Base-by-base conservation (phyloP, 805 yeast species). In the Starmerella etchellsii region DNA sequence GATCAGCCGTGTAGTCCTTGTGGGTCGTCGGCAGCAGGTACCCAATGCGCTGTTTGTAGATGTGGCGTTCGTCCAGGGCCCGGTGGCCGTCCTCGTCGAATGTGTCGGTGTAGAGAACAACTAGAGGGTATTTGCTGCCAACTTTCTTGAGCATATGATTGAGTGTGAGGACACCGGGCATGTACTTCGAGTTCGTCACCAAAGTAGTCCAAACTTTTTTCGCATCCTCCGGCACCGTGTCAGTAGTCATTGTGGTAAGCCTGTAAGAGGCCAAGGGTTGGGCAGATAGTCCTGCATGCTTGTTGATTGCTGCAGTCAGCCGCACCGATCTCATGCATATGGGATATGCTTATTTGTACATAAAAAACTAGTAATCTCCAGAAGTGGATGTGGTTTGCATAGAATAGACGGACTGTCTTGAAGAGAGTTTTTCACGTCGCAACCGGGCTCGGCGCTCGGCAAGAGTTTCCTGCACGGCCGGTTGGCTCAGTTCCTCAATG, bases 41-140 rank as follows among this genome's bases (percentile, higher is more conserved):
- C 16, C 64, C 62, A 14, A 73, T 63, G 39, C 57, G 60, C 25
- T 64, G 39, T 37, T 67, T 64, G 20, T 63, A 60, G 11, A 74
- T 71, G 0, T 62, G 61, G 23, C 71, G 58, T 1, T 37, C 34
- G 27, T 62, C 65, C 22, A 74, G 51, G 9, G 58, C 63, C 10
- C 49, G 49, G 37, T 69, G 69, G 14, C 72, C 70, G 40, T 64
- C 66, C 9, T 50, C 48, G 22, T 58, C 61, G 42, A 73, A 61
- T 3, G 69, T 60, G 39, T 64, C 65, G 0, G 79, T 74, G 56
- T 71, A 72, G 15, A 74, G 55, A 4, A 71, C 78, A 18, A 74
- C 64, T 27, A 74, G 52, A 0, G 73, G 73, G 48, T 68, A 74
- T 50, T 62, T 61, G 7, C 76, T 65, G n/a, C 60, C 58, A 8